Conservation (phyloP, 805 yeast genomes). For the Candida incommunis region DNA sequence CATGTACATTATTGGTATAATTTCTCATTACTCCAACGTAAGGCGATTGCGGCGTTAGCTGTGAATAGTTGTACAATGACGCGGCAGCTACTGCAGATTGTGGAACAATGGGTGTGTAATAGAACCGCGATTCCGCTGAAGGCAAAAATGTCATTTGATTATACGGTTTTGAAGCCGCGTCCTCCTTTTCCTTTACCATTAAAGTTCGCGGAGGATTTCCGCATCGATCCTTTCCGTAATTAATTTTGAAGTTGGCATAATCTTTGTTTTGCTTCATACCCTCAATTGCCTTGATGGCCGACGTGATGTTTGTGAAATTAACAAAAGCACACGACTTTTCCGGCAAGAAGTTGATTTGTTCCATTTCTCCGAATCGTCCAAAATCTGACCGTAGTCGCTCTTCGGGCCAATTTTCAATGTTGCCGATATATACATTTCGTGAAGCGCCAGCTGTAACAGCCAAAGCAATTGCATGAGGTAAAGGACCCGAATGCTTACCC, state of each 20-base stretch:
- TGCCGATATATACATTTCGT: constrained; percentile 83
- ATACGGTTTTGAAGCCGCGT: not conserved
- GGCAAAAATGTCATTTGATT: too few relatives aligned
- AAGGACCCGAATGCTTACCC: constrained; percentile 94
- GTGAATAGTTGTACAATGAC: not conserved
- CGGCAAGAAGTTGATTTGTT: constrained; percentile 77
- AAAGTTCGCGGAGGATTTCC: constrained; percentile 59
- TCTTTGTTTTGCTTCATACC: constrained; percentile 67
- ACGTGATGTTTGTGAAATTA: constrained; percentile 79
- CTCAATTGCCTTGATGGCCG: constrained; percentile 85
- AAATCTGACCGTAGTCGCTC: constrained; percentile 58
- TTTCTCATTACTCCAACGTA: not conserved
- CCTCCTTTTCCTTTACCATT: not conserved
- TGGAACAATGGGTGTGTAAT: not conserved
- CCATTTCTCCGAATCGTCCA: constrained; percentile 80
- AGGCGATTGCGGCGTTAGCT: not conserved
- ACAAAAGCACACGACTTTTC: constrained; percentile 84
- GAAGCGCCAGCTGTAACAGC: constrained; percentile 93
- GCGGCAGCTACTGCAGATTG: not conserved
- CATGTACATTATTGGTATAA: not conserved
- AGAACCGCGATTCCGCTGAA: not conserved
- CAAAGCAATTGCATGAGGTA: constrained; percentile 69
- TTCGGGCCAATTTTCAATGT: constrained; percentile 34
- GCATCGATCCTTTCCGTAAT: constrained; percentile 90
- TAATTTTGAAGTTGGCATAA: constrained; percentile 53